Evolutionary conservation across 2,329 filamentous ascomycete species (phyloP), one percentile per base, ranked within the genome.

Genomic region (Allantophomopsis cytisporea): DNA sequence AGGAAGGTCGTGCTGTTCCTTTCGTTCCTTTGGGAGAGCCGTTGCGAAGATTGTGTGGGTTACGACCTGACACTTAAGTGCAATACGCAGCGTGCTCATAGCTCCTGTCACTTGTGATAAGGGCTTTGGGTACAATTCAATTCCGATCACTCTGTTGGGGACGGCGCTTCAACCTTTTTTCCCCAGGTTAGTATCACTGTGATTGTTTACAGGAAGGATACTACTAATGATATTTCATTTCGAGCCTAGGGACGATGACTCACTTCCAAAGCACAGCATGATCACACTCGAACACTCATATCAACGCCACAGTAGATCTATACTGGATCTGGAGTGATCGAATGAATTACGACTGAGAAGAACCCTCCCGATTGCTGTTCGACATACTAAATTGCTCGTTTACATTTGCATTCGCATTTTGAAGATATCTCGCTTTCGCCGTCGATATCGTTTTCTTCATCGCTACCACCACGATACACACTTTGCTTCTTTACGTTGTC

Each of bases 31-130:
- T 91, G 84, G 84, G 82, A 82, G 72, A 84, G 84, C 77, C 80
- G 71, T 82, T 87, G 83, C 83, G 83, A 83, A 89, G 84, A 88
- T 89, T 78, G 83, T 88, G 73, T 74, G 73, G 74, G 66, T 60
- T 58, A 18, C 40, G 39, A 50, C 50, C 68, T 61, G 77, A 79
- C 77, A 86, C 83, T 87, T 85, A 71, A 91, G 85, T 89, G 81
- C 85, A 85, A 91, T 91, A 86, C 82, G 83, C 83, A 74, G 84
- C 84, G 76, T 88, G 68, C 69, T 64, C 53, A 43, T 51, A 40
- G 36, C 42, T 31, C 18, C 7, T 23, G 23, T 12, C 18, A 12
- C 40, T 41, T 39, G 40, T 13, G 12, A 35, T 38, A 23, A 18
- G 31, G 32, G 33, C 33, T 17, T 23, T 30, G 36, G 8, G 52